phyloP scores from a whole-genome alignment of 2,329 filamentous ascomycete species.

The Cercospora sp. region DNA sequence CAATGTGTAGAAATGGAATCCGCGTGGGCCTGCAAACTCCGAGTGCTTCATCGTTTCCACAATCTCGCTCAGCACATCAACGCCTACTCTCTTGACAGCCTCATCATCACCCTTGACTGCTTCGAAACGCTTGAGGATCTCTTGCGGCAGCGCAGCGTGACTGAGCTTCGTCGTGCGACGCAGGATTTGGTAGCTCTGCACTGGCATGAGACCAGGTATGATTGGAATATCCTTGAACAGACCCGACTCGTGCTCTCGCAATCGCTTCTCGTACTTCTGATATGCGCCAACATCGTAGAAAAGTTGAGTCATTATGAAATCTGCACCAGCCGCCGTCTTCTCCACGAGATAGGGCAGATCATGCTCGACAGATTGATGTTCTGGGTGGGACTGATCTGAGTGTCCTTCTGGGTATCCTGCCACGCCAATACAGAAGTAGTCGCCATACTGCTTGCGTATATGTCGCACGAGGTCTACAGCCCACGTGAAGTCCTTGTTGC shows the following conservation, averaged over 20 bases:
- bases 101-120: slow-evolving; percentile 77
- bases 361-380: slow-evolving; percentile 63
- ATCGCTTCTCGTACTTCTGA: slow-evolving; percentile 70
- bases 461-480: slow-evolving; percentile 87
- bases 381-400: slow-evolving; percentile 84
- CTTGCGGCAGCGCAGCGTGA: slow-evolving; percentile 76
- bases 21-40: slow-evolving; percentile 59
- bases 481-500: slow-evolving; percentile 80
- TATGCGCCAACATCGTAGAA: slow-evolving; percentile 92
- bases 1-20: slow-evolving; percentile 96
- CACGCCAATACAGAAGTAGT: slow-evolving; percentile 96
- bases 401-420: slow-evolving; percentile 95
- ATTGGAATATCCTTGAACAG: slow-evolving; percentile 85
- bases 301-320: slow-evolving; percentile 98
- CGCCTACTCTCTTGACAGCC: slow-evolving; percentile 74
- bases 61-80: slow-evolving; percentile 81
- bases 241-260: slow-evolving; percentile 80
- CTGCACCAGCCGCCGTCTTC: slow-evolving; percentile 86
- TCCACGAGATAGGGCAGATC: slow-evolving; percentile 88
- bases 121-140: slow-evolving; percentile 69
- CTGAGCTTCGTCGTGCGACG: slow-evolving; percentile 92
- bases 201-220: slow-evolving; percentile 93
- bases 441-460: slow-evolving; percentile 79
- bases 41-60: slow-evolving; percentile 74
- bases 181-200: slow-evolving; percentile 96